These are phyloP conservation scores for Glonium stellatum DNA, from an alignment of 495 filamentous ascomycete species.

Conservation along the genomic window DNA sequence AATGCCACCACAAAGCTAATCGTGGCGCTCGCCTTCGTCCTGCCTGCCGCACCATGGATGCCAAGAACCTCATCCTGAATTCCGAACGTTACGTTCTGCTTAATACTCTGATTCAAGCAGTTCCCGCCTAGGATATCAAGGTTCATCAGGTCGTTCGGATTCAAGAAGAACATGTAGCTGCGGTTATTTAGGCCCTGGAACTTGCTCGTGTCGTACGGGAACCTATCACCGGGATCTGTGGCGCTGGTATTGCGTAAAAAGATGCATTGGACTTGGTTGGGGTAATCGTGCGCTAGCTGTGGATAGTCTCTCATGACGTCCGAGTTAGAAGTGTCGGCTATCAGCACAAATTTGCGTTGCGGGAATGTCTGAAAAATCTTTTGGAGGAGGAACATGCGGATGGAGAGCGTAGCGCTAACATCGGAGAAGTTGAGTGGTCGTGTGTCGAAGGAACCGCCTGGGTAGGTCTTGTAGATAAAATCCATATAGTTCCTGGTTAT, in stretches of 20 bases:
- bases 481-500: slow-evolving; percentile 71
- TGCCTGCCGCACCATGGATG: slow-evolving; percentile 16
- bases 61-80: slow-evolving; percentile 54
- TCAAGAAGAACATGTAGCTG: slow-evolving; percentile 71
- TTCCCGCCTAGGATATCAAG: slow-evolving; percentile 65
- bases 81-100: slow-evolving; percentile 63
- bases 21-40: slow-evolving; percentile 6
- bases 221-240: slow-evolving; percentile 54
- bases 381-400: slow-evolving; percentile 59
- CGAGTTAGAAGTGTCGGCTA: slow-evolving; percentile 71
- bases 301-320: slow-evolving; percentile 75
- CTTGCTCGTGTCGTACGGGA: slow-evolving; percentile 68
- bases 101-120: slow-evolving; percentile 56
- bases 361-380: slow-evolving; percentile 71
- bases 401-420: slow-evolving; percentile 58
- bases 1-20: slow-evolving; percentile 20
- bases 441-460: slow-evolving; percentile 65
- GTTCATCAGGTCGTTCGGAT: slow-evolving; percentile 58
- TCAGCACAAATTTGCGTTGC: slow-evolving; percentile 63
- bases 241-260: slow-evolving; percentile 65
- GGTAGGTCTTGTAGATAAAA: slow-evolving; percentile 68
- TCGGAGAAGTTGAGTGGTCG: slow-evolving; percentile 75
- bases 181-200: slow-evolving; percentile 56
- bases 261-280: slow-evolving; percentile 70
- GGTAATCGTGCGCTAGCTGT: slow-evolving; percentile 54